phyloP scores from a whole-genome alignment of 2,329 filamentous ascomycete species.

The Tolypocladium cylindrosporum region DNA sequence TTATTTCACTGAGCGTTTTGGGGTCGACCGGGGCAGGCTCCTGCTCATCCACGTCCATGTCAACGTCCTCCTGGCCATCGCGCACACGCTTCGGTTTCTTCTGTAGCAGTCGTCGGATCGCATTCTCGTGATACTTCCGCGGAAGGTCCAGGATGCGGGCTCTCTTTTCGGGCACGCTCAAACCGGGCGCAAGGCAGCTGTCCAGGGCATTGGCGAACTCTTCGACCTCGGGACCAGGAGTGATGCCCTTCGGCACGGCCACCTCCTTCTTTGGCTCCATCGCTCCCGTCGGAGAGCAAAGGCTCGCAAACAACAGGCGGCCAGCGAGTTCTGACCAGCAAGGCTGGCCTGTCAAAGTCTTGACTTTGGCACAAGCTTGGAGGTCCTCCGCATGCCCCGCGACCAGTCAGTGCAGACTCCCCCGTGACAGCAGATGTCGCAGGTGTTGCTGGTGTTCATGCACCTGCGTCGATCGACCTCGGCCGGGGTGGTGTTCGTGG shows the following conservation, averaged over 20 bases:
- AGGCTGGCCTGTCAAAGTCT: neutral
- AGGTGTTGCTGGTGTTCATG: neutral
- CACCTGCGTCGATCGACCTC: neutral
- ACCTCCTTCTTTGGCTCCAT: constrained; percentile 17
- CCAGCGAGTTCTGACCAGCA: neutral
- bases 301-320: neutral
- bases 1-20: constrained; percentile 13
- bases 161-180: constrained; percentile 43
- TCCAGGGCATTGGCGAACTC: constrained; percentile 77
- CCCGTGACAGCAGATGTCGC: neutral
- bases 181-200: constrained; percentile 49
- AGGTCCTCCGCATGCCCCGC: neutral
- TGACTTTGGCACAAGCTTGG: neutral
- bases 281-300: neutral
- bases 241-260: constrained; percentile 27
- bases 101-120: constrained; percentile 23
- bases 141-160: constrained; percentile 57
- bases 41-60: constrained; percentile 46
- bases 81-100: constrained; percentile 17
- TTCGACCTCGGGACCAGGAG: constrained; percentile 73
- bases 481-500: neutral
- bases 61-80: constrained; percentile 33
- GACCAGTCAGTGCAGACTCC: neutral
- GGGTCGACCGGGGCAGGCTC: neutral
- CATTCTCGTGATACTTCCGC: constrained; percentile 46